Base-by-base conservation (phyloP, 2,329 filamentous ascomycete genomes). In the Talaromyces sp. region DNA sequence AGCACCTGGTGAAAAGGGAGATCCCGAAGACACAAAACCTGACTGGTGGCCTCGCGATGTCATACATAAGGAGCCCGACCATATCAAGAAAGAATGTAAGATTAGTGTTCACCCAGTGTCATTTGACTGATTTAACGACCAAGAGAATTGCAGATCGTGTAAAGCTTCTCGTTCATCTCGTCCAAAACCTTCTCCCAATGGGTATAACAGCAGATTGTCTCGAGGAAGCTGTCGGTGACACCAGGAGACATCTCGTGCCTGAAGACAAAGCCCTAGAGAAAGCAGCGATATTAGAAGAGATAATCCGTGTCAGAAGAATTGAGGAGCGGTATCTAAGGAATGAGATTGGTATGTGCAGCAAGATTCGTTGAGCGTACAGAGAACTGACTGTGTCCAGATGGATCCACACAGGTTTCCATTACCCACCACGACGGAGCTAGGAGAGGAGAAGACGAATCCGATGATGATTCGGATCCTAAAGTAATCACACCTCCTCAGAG, bases 11-110 rank as follows among this genome's bases (percentile, higher is more conserved):
- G 73, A 78, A 37, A 75, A 73, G 6, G 74, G 75, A 1, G 79
- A 83, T 65, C 75, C 78, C 4, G 77, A 81, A 63, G 75, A 75
- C 66, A 83, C 80, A 22, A 22, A 22, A 22, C 22, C 22, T 22
- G 22, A 22, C 22, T 22, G 22, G 22, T 22, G 22, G 22, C 78
- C 78, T n/a, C 66, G 72, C 41, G 75, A 75, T 66, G 79, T 82
- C 47, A 77, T 76, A 50, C 82, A 83, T 72, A 80, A 75, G 69
- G 82, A 83, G 70, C 81, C 82, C 3, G 81, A 83, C 62, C 82
- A 84, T 70, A 69, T 82, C 22, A 73, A 76, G 61, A 82, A 81
- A 72, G 75, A 78, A 49, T 76, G 81, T 83, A 74, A 68, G 80
- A 4, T 13, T 2, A 24, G 14, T 9, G 1, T 33, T 19, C 22